Conservation (phyloP, 108 stramenopile species). For the Skeletonema tropicum region DNA sequence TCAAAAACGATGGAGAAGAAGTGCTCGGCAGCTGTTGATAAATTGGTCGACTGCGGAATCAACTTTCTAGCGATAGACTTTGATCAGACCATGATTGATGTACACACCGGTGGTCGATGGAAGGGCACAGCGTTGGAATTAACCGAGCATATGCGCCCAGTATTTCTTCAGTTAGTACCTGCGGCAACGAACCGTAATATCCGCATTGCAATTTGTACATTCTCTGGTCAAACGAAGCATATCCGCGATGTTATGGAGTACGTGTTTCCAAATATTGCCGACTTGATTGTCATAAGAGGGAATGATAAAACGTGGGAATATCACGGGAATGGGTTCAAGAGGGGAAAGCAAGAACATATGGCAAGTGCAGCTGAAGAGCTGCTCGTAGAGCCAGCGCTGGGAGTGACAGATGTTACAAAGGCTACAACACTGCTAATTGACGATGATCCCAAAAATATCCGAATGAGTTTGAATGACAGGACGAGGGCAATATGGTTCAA, state of each 20-base stretch:
- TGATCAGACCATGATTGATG: conserved; percentile 89
- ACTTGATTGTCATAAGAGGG: conserved; percentile 85
- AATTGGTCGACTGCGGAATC: conserved; percentile 58
- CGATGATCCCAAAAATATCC: conserved; percentile 90
- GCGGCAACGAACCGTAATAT: conserved; percentile 65
- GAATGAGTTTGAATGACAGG: conserved; percentile 72
- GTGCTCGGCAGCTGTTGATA: conserved; percentile 37
- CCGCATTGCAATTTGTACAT: conserved; percentile 91
- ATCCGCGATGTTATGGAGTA: conserved; percentile 80
- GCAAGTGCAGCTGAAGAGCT: conserved; percentile 94
- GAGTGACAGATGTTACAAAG: conserved; percentile 50
- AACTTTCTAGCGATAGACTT: conserved; percentile 95
- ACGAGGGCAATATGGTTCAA: conserved; percentile 87
- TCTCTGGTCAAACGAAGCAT: conserved; percentile 76
- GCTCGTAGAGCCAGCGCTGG: conserved; percentile 41
- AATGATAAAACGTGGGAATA: conserved; percentile 87
- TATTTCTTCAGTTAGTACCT: conserved; percentile 76
- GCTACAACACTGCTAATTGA: conserved; percentile 92
- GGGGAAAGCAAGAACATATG: conserved; percentile 93
- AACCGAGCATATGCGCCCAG: conserved; percentile 80
- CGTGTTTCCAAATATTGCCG: conserved; percentile 36
- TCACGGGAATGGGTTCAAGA: conserved; percentile 66
- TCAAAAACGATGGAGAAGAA: conserved; percentile 19
- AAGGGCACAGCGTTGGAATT: conserved; percentile 76
- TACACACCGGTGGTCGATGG: conserved; percentile 94